These are phyloP conservation scores for Potentilla sterilis DNA, from an alignment of 306 rosid species.

Conservation along the genomic window DNA sequence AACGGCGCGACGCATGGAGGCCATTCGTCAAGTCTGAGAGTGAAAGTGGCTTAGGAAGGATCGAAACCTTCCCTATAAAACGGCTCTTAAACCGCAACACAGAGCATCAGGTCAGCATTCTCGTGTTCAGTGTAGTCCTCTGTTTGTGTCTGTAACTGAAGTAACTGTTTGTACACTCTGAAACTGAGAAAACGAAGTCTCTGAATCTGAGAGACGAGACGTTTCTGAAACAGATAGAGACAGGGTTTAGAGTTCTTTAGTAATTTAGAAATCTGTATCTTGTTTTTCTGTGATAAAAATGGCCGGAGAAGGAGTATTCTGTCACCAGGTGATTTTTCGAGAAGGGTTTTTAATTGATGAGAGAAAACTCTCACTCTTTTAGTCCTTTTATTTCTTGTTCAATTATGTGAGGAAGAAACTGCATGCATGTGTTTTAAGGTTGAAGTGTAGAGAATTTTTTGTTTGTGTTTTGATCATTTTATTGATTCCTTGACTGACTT, in stretches of 20 bases:
- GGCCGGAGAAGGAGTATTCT: neutral
- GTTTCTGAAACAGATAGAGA: neutral
- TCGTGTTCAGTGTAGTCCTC: neutral
- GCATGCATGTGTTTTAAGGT: no score
- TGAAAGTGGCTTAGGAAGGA: neutral
- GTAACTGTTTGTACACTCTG: neutral
- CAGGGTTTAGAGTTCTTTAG: neutral
- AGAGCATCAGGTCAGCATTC: neutral
- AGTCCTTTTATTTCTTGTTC: no score
- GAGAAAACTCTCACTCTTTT: neutral
- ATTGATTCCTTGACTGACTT: neutral
- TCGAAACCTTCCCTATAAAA: no score
- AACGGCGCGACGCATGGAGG: neutral
- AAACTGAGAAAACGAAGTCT: neutral
- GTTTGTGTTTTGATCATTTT: no score
- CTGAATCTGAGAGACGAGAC: neutral
- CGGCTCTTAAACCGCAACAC: neutral
- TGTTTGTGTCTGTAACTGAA: neutral
- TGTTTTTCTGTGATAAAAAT: neutral
- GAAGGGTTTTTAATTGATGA: neutral
- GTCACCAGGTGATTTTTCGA: neutral
- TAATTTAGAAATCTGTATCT: neutral
- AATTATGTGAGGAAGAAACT: no score
- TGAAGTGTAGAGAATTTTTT: conserved; percentile 22
- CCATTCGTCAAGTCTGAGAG: neutral